Evolutionary conservation across 176 grass and related monocot genomes (phyloP), one percentile per base, ranked within the genome.

Genomic region (Metroxylon sagu): DNA sequence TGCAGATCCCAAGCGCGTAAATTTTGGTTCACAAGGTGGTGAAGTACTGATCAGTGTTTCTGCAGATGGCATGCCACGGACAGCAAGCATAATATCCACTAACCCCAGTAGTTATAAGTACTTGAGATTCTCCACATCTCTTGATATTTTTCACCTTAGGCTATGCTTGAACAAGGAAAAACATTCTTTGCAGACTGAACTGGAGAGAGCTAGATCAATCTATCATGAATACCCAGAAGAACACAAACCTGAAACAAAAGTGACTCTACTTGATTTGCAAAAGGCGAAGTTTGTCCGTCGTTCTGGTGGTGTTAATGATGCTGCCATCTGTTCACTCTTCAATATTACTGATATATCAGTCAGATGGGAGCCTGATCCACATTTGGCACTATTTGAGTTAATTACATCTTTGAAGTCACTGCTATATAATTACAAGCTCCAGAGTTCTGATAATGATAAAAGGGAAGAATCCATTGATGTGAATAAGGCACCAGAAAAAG

Each of bases 11-110:
- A 96, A 96, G 67, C 92, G 83, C 77, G 83, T 88, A 59, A 96
- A 90, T 64, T 96, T 84, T 69, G 92, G 92, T 74, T 82, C 87
- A 69, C 92, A 90, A 65, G 92, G 92, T 68, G 92, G 92, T 50
- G 74, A 74, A 54, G 72, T 82, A 65, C 59, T 96, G 64, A 82
- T 96, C 53, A 85, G 66, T 18, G 80, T 65, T 39, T 77, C 76
- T 61, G 71, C 54, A 72, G 68, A 83, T 62, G 86, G 92, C 69
- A 74, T 48, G 52, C 86, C 80, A 68, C 85, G 92, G 60, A 81
- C 72, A 71, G 92, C 92, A 48, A 80, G 74, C 69, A 76, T 96
- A 71, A 72, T 81, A 60, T 75, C 83, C 16, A 71, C 71, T 58
- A 57, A 68, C 16, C 57, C 65, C 58, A 72, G 77, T 5, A 74